A percentile compares a stretch with the other conserved stretches of the same genome.
Evolutionary conservation across 495 filamentous ascomycete genomes (phyloP).

Genomic region (Neurospora intermedia): DNA sequence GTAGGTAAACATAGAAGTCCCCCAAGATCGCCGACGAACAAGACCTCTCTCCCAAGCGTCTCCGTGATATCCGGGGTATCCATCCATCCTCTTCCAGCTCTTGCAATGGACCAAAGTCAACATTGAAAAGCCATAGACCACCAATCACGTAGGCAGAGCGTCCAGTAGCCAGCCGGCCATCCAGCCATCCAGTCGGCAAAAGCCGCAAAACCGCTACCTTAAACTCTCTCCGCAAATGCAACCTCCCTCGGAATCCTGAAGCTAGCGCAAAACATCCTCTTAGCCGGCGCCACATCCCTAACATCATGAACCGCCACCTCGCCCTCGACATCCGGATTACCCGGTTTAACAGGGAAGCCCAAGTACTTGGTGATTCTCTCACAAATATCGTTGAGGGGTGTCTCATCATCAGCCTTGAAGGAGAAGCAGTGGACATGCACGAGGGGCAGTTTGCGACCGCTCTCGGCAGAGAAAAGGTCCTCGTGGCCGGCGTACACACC

Average conservation of each 20-base stretch:
- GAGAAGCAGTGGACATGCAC: constrained; percentile 90
- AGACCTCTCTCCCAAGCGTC: neutral
- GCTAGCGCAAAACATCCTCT: constrained; percentile 93
- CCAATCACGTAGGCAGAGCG: neutral
- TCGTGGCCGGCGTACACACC: constrained; percentile 67
- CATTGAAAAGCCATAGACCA: neutral
- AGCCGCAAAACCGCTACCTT: neutral
- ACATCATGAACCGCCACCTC: constrained; percentile 65
- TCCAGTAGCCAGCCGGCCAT: neutral
- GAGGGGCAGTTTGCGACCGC: constrained; percentile 53
- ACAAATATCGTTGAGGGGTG: constrained; percentile 49
- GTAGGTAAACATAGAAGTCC: neutral
- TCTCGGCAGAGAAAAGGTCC: constrained; percentile 46
- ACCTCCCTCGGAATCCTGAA: constrained; percentile 76
- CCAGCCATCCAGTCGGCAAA: neutral
- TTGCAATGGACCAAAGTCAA: neutral
- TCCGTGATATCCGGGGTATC: neutral
- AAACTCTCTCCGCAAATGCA: constrained; percentile 48
- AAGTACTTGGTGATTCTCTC: constrained; percentile 52
- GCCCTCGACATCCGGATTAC: constrained; percentile 41
- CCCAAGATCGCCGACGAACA: neutral
- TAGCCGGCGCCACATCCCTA: constrained; percentile 79
- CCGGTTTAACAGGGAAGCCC: constrained; percentile 48
- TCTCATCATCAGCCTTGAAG: constrained; percentile 60
- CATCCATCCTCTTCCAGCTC: neutral